Base-by-base conservation (phyloP, 345 rosid species). In the Eucalyptus erythrocorys region DNA sequence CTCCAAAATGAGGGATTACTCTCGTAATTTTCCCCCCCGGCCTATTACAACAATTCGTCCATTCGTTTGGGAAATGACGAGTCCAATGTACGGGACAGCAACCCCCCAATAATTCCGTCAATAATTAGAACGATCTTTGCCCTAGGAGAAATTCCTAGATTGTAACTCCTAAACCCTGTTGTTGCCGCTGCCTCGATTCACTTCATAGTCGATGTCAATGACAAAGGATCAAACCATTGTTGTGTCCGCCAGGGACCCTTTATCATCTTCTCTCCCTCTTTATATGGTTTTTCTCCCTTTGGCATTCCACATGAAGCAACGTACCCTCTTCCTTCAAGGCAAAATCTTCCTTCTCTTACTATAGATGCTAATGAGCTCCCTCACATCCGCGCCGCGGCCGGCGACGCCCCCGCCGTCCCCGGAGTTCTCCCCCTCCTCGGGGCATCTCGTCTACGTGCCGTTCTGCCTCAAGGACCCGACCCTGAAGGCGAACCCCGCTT, bases 401-500 rank as follows among this genome's bases (percentile, higher is more conserved):
- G 5, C 22, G 13, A 7, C 88, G 7, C 89, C 93, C 8, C 89
- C 90, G 5, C n/a, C 91, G 22, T 87, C 92, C 22, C 34, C 57
- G 6, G 88, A 89, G 7, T 59, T 17, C 2, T 8, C 84, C 40
- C 87, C 59, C 1, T 87, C 92, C 7, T 87, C 92, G 12, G 26
- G 42, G 1, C 55, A 91, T 45, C 85, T 86, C 5, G 89, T 94
- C 17, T 88, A 90, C 26, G 93, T 89, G 24, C 91, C 93, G 7
- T 93, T 94, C 86, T 92, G 94, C 86, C 88, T 51, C 2, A 90
- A 86, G 22, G 93, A 92, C 34, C 89, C 87, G 10, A 47, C 85
- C 12, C 59, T 88, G 16, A 80, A 88, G 37, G 45, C 86, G 14
- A 48, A 85, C 22, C 1, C 84, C 43, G 86, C 93, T 16, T 93